Conservation (phyloP, 106 monocot species). For the Dioscorea alata region DNA sequence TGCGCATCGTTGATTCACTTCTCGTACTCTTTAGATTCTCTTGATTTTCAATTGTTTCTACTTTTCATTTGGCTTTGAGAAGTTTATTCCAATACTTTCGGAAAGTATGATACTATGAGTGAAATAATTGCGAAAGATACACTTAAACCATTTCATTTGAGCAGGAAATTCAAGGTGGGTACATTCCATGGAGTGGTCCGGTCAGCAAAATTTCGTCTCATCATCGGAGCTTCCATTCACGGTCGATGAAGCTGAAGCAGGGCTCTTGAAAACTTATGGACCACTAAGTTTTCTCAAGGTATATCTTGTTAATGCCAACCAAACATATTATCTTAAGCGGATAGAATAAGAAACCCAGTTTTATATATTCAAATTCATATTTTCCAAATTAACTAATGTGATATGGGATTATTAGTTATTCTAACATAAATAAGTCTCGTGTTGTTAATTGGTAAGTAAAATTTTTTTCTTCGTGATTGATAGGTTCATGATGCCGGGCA, state of each 20-base stretch:
- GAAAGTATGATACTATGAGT: not conserved
- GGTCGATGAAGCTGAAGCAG: constrained; percentile 67
- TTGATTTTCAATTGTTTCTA: not conserved
- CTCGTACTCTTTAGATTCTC: not conserved
- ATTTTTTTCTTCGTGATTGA: no score
- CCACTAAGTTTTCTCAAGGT: constrained; percentile 91
- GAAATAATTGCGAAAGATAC: not conserved
- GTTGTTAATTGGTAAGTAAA: no score
- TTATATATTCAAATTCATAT: no score
- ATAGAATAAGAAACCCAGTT: no score
- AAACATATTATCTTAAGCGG: no score
- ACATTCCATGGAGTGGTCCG: constrained; percentile 96
- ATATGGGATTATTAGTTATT: no score
- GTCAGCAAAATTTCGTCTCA: constrained; percentile 45
- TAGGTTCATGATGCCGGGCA: no score
- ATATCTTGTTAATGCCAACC: not conserved
- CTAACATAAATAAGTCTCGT: no score
- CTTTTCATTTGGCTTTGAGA: not conserved
- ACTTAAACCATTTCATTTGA: not conserved
- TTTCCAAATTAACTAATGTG: no score
- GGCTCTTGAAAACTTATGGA: constrained; percentile 63
- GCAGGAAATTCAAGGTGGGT: constrained; percentile 97
- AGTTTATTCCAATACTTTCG: not conserved
- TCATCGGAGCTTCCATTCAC: constrained; percentile 44
- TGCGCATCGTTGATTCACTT: not conserved